Base-by-base conservation (phyloP, 208 protist genomes). In the Porcisia hertigi region DNA sequence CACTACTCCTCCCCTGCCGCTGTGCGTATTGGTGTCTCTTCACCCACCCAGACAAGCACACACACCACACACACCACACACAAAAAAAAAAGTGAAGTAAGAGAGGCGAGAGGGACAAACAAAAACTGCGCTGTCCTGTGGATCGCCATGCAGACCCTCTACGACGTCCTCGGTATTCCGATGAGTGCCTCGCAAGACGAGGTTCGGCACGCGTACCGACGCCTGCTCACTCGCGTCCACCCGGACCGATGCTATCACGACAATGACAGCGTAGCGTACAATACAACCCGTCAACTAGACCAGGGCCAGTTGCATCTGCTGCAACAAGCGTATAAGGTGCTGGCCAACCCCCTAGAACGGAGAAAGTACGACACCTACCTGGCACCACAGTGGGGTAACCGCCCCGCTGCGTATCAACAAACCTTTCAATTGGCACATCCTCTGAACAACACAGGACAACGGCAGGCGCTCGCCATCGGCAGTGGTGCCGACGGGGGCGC, bases 221-320 rank as follows among this genome's bases (percentile, higher is more conserved):
- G 49, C n/a, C 70, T 76, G 23, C 64, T 84, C 57, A 30, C 55
- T 0, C 80, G 69, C 69, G 8, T 60, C 23, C 74, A 84, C 69
- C 80, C 80, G 3, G 75, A 78, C 30, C 73, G 70, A 36, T 69
- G 65, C 69, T 80, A 74, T 34, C 55, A 64, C 66, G 80, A 84
- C 80, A 84, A 84, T 62, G 80, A 84, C 71, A 84, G 80, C 57
- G 36, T 70, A 4, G 12, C 64, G 20, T 84, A 64, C 69, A 78
- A 84, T 57, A 49, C 70, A 0, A 3, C 18, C 18, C 41, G 36
- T 0, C 34, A 78, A 6, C 20, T 72, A 18, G 80, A 84, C 36
- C 23, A 63, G n/a, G 64, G 9, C 1, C 74, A 69, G 4, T 2
- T 73, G 60, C n/a, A 16, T 20, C 34, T 74, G 41, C 58, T 84